Evolutionary conservation across 345 rosid species (phyloP).

Genomic region (Salix udensis): DNA sequence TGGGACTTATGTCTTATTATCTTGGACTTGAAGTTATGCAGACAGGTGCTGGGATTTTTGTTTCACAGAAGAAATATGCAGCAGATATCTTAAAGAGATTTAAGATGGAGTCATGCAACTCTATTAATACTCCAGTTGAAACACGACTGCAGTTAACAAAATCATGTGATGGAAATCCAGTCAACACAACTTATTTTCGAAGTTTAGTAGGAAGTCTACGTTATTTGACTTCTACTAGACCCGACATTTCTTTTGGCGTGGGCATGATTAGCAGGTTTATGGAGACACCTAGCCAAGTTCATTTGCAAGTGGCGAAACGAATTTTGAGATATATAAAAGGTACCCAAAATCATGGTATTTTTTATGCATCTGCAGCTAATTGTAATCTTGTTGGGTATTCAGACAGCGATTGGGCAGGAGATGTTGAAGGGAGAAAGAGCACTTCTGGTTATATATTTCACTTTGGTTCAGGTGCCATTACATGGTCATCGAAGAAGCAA

Average conservation of each 20-base stretch:
- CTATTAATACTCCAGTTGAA: no score
- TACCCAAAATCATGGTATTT: neutral
- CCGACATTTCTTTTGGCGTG: conserved; percentile 6
- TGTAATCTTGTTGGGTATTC: neutral
- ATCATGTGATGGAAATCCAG: neutral
- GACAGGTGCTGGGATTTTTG: neutral
- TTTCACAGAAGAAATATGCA: neutral
- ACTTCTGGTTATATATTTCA: neutral
- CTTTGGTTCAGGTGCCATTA: neutral
- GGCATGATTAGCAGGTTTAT: conserved; percentile 4
- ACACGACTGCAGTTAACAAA: neutral
- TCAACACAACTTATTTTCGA: neutral
- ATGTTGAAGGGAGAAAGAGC: neutral
- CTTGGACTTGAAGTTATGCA: neutral
- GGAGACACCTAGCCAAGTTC: neutral
- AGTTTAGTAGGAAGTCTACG: no score
- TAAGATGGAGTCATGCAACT: no score
- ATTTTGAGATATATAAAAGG: conserved; percentile 10
- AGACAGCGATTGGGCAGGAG: neutral
- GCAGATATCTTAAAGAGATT: no score
- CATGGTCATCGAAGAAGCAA: conserved; percentile 10
- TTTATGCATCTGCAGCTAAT: neutral
- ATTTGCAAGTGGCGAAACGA: neutral
- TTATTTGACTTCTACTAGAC: neutral
- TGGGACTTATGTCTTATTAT: neutral